A percentile compares a stretch with the other conserved stretches of the same genome.
Conservation (phyloP, 2,329 filamentous ascomycete genomes). For the Madurella fahalii region DNA sequence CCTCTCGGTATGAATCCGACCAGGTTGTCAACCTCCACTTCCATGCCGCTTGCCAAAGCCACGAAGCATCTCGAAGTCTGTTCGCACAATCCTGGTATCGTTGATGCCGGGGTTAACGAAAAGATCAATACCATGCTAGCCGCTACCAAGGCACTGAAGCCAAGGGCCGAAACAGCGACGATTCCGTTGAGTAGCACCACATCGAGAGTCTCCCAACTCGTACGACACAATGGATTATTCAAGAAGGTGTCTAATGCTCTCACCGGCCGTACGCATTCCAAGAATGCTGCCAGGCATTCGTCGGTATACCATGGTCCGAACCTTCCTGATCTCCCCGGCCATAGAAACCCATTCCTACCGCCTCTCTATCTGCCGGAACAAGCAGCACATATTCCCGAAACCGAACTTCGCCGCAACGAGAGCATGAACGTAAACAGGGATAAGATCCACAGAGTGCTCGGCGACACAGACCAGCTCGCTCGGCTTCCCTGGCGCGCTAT, state of each 20-base stretch:
- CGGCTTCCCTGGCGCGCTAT: conserved; percentile 13
- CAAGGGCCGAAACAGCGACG: neutral
- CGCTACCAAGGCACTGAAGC: conserved; percentile 12
- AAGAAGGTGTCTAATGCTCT: conserved; percentile 17
- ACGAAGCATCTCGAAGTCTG: neutral
- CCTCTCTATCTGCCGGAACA: neutral
- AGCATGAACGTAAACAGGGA: conserved; percentile 33
- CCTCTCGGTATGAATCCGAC: conserved; percentile 15
- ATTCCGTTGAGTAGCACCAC: neutral
- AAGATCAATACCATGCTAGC: conserved; percentile 17
- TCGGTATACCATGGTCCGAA: neutral
- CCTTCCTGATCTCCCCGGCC: neutral
- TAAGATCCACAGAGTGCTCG: conserved; percentile 34
- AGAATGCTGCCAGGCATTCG: neutral
- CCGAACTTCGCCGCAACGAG: conserved; percentile 35
- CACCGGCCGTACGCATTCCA: conserved; percentile 6
- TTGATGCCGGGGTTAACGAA: neutral
- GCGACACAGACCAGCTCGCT: conserved; percentile 30
- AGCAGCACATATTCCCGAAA: conserved; percentile 10
- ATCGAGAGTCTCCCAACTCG: conserved; percentile 1
- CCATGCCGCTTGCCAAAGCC: conserved; percentile 7
- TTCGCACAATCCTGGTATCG: neutral
- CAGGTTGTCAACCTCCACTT: conserved; percentile 4
- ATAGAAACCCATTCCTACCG: neutral
- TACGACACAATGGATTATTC: conserved; percentile 10